Evolutionary conservation across 2,329 filamentous ascomycete species (phyloP), one percentile per base, ranked within the genome.

Genomic region (Nannizzia gypsea): DNA sequence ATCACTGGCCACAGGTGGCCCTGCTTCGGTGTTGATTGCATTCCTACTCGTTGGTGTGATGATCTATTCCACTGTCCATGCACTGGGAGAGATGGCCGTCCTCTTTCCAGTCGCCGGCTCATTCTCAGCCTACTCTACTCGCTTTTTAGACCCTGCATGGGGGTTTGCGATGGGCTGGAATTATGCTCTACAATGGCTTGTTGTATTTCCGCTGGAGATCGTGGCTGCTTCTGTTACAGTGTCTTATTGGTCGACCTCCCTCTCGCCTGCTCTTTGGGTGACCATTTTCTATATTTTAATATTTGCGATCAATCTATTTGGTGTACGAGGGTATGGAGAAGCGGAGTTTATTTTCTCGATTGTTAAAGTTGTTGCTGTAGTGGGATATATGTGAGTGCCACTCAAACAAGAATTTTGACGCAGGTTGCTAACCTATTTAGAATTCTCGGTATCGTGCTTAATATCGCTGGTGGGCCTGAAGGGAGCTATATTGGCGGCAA

Each of bases 201-300:
- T 88, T 42, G 83, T 90, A 0, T 72, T 95, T 24, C 90, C 90
- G 0, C 79, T 95, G 56, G 84, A 87, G 68, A 84, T 86, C 60
- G 81, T 81, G 0, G 84, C 84, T 8, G 81, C 83, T 17, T 80
- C 81, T 52, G 80, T 86, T 1, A 73, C 87, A 11, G 82, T 86
- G 60, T 73, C 82, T 63, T 85, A 80, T 65, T 87, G 84, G 84
- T 69, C 70, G 1, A 74, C 63, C 4, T 58, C 66, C 26, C 71
- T 73, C 60, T 72, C 71, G 36, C 68, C 68, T 9, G 65, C 64
- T 60, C 71, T 70, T 36, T 76, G 73, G 73, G 71, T 76, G 38
- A 79, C 80, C 2, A 78, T 82, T 59, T 69, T 82, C 34, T 80
- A 87, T 60, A 69, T 81, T 34, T 73, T 86, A 26, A 79, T 87